Evolutionary conservation across 2,329 filamentous ascomycete species (phyloP), one percentile per base, ranked within the genome.

Genomic region (Ophiocordyceps camponoti-rufipedis): DNA sequence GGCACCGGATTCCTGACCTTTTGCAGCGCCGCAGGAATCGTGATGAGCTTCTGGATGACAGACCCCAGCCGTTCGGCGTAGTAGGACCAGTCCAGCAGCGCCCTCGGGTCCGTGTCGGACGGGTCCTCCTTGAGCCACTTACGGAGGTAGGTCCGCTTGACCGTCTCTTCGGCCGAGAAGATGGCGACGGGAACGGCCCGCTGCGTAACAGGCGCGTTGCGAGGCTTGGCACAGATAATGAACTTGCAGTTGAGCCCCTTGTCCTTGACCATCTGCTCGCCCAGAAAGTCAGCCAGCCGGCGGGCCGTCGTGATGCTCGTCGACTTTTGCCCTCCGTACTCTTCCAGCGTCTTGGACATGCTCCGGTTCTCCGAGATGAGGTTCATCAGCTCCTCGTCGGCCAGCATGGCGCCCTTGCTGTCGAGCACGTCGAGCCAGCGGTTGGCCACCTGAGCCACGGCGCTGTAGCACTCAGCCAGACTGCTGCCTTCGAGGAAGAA

Each of bases 191-290:
- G 91, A 48, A 98, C 76, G 19, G 91, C 91, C 55, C 91, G 75
- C 53, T 98, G 93, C 0, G 91, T 98, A 49, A 98, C 88, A 2
- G 91, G 89, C 0, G 89, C 85, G 56, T 85, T 85, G 56, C 80
- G 84, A 4, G 91, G 91, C 50, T 75, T 78, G 13, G 86, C 75
- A 44, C 88, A 94, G 56, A 99, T 95, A 60, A 99, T 95, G 62
- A 96, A 99, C 64, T 96, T 96, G 79, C 91, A 99, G 67, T 98
- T 98, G 54, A 99, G 63, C 4, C 91, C 91, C 63, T 96, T 98
- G 64, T 99, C 93, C 58, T 98, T 98, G 55, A 95, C 80, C 93
- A 99, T 99, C 58, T 94, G 87, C 59, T 95, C 89, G 33, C 91
- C 91, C 50, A 99, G 60, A 58, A 99, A 99, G 57, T 98, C 91